Conservation (phyloP, 257 asterid species). For the Solanum acaule region DNA sequence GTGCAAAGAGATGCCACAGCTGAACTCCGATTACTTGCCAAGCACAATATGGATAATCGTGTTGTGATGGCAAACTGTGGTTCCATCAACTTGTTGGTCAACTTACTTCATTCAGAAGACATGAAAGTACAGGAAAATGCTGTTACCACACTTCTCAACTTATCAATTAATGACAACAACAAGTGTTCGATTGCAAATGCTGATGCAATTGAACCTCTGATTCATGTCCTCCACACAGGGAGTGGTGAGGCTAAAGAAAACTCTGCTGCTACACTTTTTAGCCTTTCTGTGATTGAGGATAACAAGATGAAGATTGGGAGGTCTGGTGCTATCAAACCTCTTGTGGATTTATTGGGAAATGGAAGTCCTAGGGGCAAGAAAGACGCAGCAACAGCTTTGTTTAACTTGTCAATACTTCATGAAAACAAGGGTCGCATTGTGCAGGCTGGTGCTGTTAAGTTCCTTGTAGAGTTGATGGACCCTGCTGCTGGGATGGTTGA, state of each 20-base stretch:
- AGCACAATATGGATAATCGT: slow-evolving; percentile 35
- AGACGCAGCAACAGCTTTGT: slow-evolving; percentile 30
- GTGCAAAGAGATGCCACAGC: slow-evolving; percentile 21
- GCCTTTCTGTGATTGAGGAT: slow-evolving; percentile 31
- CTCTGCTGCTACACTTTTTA: slow-evolving; percentile 34
- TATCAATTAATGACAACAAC: slow-evolving; percentile 25
- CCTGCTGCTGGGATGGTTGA: slow-evolving; percentile 38
- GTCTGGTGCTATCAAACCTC: slow-evolving; percentile 25
- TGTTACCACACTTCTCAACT: slow-evolving; percentile 31
- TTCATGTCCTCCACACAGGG: slow-evolving; percentile 26
- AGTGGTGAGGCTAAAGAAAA: slow-evolving; percentile 27
- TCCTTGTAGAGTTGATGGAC: slow-evolving; percentile 30
- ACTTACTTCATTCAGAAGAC: slow-evolving; percentile 22
- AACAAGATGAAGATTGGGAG: slow-evolving; percentile 29
- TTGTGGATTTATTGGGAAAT: slow-evolving; percentile 23
- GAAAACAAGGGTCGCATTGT: slow-evolving; percentile 31
- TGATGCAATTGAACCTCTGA: slow-evolving; percentile 29
- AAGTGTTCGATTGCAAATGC: slow-evolving; percentile 24
- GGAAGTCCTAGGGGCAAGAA: slow-evolving; percentile 33
- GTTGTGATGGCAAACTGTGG: slow-evolving; percentile 28
- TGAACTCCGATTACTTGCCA: slow-evolving; percentile 30
- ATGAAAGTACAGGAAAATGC: slow-evolving; percentile 21
- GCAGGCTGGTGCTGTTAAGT: slow-evolving; percentile 30
- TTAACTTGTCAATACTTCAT: slow-evolving; percentile 24
- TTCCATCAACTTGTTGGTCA: slow-evolving; percentile 19